phyloP scores from a whole-genome alignment of 495 filamentous ascomycete species.

The Trichoderma asperelloides region DNA sequence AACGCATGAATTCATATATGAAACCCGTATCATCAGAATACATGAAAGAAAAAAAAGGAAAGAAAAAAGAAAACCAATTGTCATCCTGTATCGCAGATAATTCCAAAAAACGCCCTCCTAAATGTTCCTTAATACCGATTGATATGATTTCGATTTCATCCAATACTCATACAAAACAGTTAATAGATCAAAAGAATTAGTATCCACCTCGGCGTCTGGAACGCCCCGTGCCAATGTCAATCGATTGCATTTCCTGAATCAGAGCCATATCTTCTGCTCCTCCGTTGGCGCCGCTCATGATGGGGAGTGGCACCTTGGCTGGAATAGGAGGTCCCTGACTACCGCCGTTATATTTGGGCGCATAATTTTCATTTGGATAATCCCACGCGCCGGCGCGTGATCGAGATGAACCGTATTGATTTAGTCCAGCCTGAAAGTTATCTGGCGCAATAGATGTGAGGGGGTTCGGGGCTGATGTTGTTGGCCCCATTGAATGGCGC shows the following conservation, averaged over 20 bases:
- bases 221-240: slow-evolving; percentile 66
- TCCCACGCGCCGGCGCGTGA: slow-evolving; percentile 37
- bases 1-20: not conserved
- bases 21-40: not conserved
- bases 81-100: not conserved
- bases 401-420: slow-evolving; percentile 29
- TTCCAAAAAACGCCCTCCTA: not conserved
- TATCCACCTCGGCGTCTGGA: slow-evolving; percentile 24
- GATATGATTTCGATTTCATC: not conserved
- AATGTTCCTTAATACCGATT: not conserved
- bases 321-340: slow-evolving; percentile 52
- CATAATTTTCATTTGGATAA: slow-evolving; percentile 32
- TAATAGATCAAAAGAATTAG: slow-evolving; percentile 10
- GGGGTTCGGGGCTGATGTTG: slow-evolving; percentile 32
- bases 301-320: slow-evolving; percentile 58
- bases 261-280: slow-evolving; percentile 50
- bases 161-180: not conserved
- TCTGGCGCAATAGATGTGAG: slow-evolving; percentile 37
- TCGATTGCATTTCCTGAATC: slow-evolving; percentile 70
- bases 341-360: slow-evolving; percentile 21
- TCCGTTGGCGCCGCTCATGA: slow-evolving; percentile 37
- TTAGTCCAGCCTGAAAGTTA: slow-evolving; percentile 23
- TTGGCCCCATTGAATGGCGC: slow-evolving; percentile 28
- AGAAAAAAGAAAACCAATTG: not conserved
- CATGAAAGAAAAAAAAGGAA: not conserved